These are phyloP conservation scores for Arthrobotrys sphaeroides DNA, from an alignment of 2,329 filamentous ascomycete genomes.

Conservation along the genomic window DNA sequence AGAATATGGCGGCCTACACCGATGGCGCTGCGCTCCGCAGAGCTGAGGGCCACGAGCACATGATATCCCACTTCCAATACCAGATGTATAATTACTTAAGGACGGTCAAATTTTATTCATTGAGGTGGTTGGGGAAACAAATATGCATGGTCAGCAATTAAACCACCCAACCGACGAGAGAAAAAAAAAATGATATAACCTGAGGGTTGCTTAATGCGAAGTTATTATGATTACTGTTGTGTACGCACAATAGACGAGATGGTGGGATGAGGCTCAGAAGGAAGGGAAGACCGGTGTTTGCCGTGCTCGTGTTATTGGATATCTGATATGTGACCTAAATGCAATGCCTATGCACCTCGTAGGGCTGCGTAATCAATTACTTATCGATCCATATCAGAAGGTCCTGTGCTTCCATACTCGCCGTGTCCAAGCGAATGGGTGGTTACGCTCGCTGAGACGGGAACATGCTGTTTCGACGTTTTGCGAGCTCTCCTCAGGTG, in stretches of 20 bases:
- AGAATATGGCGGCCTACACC: constrained; percentile 14
- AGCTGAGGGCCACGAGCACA: background rate
- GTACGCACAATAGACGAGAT: constrained; percentile 6
- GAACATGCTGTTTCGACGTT: background rate
- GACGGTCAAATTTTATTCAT: background rate
- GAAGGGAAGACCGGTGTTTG: background rate
- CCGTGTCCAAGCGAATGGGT: constrained; percentile 2
- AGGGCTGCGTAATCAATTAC: constrained; percentile 40
- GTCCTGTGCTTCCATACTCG: constrained; percentile 3
- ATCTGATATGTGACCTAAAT: background rate
- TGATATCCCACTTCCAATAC: constrained; percentile 15
- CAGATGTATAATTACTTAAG: no score
- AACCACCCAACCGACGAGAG: background rate
- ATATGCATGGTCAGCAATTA: constrained; percentile 49
- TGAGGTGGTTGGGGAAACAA: constrained; percentile 1
- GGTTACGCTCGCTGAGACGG: constrained; percentile 11
- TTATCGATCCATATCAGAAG: background rate
- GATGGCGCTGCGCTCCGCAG: constrained; percentile 20
- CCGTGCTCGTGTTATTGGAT: background rate
- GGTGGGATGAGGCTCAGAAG: constrained; percentile 29
- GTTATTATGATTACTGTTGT: constrained; percentile 18
- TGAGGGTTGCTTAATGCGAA: constrained; percentile 15
- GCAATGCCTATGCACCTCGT: constrained; percentile 29
- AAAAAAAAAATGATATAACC: constrained; percentile 6
- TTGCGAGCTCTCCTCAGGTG: constrained; percentile 28